Percentiles rank a stretch among this genome's conserved stretches.
These are phyloP conservation scores for Cytospora chrysosperma DNA, from an alignment of 2,329 filamentous ascomycete genomes.

Conservation along the genomic window DNA sequence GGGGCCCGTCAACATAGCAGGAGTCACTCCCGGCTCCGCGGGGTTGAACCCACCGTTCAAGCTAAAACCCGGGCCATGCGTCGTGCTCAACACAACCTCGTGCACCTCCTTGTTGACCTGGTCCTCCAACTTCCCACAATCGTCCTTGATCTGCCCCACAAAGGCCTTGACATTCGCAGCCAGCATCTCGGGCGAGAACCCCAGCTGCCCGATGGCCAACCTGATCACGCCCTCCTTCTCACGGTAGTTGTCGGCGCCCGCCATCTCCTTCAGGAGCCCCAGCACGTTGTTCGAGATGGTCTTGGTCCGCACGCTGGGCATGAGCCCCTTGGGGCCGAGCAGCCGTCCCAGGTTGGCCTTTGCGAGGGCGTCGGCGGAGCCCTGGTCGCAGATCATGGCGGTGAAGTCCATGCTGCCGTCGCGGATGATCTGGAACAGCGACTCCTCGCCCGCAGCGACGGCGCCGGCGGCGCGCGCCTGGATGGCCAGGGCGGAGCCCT, in stretches of 20 bases:
- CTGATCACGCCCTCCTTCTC: constrained; percentile 82
- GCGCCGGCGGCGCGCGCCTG: constrained; percentile 79
- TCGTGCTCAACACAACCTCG: constrained; percentile 79
- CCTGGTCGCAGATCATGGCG: constrained; percentile 79
- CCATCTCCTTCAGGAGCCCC: constrained; percentile 73
- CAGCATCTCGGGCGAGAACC: constrained; percentile 83
- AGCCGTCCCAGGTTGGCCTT: constrained; percentile 79
- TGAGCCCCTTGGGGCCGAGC: constrained; percentile 84
- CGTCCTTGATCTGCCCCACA: constrained; percentile 73
- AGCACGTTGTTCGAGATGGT: constrained; percentile 83
- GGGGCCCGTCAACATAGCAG: constrained; percentile 51
- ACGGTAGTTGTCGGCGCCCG: constrained; percentile 82
- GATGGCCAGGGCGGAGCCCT: constrained; percentile 69
- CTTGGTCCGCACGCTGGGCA: constrained; percentile 85
- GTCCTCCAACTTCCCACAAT: constrained; percentile 66
- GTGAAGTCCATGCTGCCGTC: constrained; percentile 82
- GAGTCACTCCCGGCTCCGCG: constrained; percentile 54
- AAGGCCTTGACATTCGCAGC: constrained; percentile 79
- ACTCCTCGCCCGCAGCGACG: constrained; percentile 78
- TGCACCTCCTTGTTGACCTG: constrained; percentile 69
- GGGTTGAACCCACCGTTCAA: constrained; percentile 76
- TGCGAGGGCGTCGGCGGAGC: constrained; percentile 74
- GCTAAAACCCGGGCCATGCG: constrained; percentile 81
- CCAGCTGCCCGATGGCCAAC: constrained; percentile 87
- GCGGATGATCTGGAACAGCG: constrained; percentile 75